phyloP scores from a whole-genome alignment of 257 asterid species.

The Eustoma russellianum region DNA sequence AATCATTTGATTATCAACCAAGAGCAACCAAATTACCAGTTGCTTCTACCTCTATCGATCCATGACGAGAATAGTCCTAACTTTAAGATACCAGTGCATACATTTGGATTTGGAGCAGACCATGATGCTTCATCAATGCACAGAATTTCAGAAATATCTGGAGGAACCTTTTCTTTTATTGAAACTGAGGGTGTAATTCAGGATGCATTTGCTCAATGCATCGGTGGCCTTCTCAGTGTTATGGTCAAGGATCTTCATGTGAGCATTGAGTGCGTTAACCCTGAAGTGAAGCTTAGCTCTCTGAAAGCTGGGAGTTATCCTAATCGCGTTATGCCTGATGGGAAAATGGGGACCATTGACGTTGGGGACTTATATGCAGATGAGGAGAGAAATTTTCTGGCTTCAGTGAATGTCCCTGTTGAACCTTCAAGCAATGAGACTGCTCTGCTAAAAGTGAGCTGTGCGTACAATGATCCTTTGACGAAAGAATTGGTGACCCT shows the following conservation, averaged over 20 bases:
- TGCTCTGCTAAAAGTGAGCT: conserved; percentile 49
- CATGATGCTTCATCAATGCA: conserved; percentile 94
- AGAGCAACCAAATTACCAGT: conserved; percentile 38
- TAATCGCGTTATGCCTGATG: conserved; percentile 35
- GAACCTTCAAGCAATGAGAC: conserved; percentile 44
- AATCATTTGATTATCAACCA: conserved; percentile 24
- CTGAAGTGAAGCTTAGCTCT: conserved; percentile 37
- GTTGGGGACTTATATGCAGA: conserved; percentile 93
- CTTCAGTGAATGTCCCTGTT: conserved; percentile 53
- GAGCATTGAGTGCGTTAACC: conserved; percentile 44
- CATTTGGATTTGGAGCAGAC: conserved; percentile 86
- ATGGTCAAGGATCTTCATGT: conserved; percentile 70
- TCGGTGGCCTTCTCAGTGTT: conserved; percentile 93
- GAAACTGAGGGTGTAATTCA: conserved; percentile 94
- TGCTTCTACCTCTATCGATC: conserved; percentile 75
- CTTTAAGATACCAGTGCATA: conserved; percentile 75
- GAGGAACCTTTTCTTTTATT: conserved; percentile 94
- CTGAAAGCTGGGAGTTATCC: conserved; percentile 77
- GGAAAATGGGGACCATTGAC: conserved; percentile 47
- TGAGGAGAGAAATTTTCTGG: conserved; percentile 86
- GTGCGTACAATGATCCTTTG: conserved; percentile 60
- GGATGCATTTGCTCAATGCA: conserved; percentile 98
- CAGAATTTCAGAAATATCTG: conserved; percentile 81
- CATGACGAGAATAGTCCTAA: conserved; percentile 39
- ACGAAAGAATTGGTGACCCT: conserved; percentile 42